A percentile compares a stretch with the other conserved stretches of the same genome.
Conservation (phyloP, 768 basidiomycete genomes). For the Paxillus involutus region DNA sequence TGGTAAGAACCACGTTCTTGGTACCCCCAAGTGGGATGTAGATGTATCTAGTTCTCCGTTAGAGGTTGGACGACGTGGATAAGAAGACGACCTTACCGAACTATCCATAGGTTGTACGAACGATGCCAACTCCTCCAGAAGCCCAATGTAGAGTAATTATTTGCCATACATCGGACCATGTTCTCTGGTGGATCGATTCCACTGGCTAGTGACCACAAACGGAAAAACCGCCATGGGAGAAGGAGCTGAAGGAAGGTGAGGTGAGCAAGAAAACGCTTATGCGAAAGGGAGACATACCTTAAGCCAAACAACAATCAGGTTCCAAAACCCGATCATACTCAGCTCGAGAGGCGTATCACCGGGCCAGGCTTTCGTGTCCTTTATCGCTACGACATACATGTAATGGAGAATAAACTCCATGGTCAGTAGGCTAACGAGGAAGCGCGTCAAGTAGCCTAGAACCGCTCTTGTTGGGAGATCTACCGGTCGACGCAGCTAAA, state of each 20-base stretch:
- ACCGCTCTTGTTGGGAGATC: conserved; percentile 40
- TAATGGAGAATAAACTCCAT: conserved; percentile 93
- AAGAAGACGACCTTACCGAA: conserved; percentile 52
- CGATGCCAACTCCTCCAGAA: conserved; percentile 99
- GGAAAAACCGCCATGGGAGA: conserved; percentile 96
- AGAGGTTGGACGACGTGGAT: not conserved
- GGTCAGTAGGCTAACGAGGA: conserved; percentile 66
- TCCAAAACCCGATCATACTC: conserved; percentile 96
- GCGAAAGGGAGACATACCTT: conserved; percentile 58
- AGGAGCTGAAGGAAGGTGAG: conserved; percentile 57
- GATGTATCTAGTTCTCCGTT: conserved; percentile 67
- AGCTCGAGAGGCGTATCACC: conserved; percentile 79
- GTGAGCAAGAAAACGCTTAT: not conserved
- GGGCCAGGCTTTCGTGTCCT: conserved; percentile 80
- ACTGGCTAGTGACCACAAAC: conserved; percentile 86
- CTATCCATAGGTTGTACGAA: conserved; percentile 94
- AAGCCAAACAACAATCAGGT: conserved; percentile 92
- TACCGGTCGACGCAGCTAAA: conserved; percentile 62
- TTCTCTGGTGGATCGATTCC: conserved; percentile 96
- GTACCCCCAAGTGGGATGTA: conserved; percentile 90
- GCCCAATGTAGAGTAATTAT: conserved; percentile 90
- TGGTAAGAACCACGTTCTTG: conserved; percentile 56
- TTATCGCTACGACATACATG: conserved; percentile 97
- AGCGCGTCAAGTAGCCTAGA: conserved; percentile 66
- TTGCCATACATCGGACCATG: conserved; percentile 98